Base-by-base conservation (phyloP, 2,329 filamentous ascomycete species). In the Ophiostoma ips region DNA sequence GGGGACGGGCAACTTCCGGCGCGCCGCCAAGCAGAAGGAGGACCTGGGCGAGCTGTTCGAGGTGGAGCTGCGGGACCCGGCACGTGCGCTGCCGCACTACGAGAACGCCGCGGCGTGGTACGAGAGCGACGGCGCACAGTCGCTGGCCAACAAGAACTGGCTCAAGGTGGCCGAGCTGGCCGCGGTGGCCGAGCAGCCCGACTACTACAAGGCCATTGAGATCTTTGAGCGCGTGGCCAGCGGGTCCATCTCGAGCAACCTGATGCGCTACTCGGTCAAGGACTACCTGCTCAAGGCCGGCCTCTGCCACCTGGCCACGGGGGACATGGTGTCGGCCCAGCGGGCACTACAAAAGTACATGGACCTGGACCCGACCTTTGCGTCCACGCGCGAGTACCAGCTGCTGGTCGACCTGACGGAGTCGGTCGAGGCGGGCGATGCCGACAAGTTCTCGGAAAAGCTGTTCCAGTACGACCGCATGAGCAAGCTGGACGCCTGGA, bases 401-500 rank as follows among this genome's bases (percentile, higher is more conserved):
- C 72, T 96, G 30, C 73, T 96, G 37, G 71, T 75, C 8, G 88
- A 95, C 63, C 71, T 96, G 35, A 70, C 78, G 31, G 80, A 83
- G 53, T 79, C 85, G 4, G 74, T 95, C 52, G 82, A 92, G 61
- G 75, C 78, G 31, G 81, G 82, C 50, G 86, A 94, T 60, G 82
- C 84, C 64, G 87, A 95, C 59, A 72, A 75, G 54, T 96, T 94
- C 61, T 78, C 83, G 19, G 87, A 94, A 62, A 88, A 89, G 64
- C 68, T 92, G 55, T 94, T 84, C 71, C 81, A 90, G 64, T 96
- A 79, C 62, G 88, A 95, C 64, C 86, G 94, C 70, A 74, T 95
- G 69, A 92, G 82, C 69, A 92, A 92, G 72, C 70, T 96, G 61
- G 89, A 95, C 63, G 92, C 90, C 71, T 96, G 90, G 90, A 95